Percentiles rank a stretch among this genome's conserved stretches.
These are phyloP conservation scores for Colletotrichum truncatum DNA, from an alignment of 2,329 filamentous ascomycete species.

Conservation along the genomic window DNA sequence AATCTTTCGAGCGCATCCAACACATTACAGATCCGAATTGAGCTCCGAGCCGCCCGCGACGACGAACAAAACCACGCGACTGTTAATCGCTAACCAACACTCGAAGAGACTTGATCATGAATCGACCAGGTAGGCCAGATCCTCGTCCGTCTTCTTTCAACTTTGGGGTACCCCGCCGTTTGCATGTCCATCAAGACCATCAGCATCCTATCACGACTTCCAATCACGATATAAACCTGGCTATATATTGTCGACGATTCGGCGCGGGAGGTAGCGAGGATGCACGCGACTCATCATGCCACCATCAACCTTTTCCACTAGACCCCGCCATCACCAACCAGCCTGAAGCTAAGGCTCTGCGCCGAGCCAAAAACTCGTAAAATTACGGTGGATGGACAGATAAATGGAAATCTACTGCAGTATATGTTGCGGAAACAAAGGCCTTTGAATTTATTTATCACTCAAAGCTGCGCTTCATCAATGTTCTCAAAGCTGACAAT, in stretches of 20 bases:
- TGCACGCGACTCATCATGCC: conserved; percentile 6
- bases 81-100: conserved; percentile 11
- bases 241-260: neutral
- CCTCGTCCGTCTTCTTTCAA: conserved; percentile 30
- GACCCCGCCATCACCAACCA: conserved; percentile 3
- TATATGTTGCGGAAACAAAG: neutral
- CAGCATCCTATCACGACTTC: conserved; percentile 4
- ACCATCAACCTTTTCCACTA: neutral
- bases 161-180: conserved; percentile 26
- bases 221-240: neutral
- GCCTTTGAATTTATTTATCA: neutral
- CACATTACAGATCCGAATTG: conserved; percentile 26
- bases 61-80: conserved; percentile 28
- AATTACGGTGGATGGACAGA: neutral
- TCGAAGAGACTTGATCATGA: conserved; percentile 55
- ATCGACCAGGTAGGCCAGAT: conserved; percentile 64
- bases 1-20: conserved; percentile 26
- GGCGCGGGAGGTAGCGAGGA: neutral
- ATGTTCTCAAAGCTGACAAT: conserved; percentile 42
- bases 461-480: neutral
- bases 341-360: neutral
- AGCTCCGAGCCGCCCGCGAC: conserved; percentile 18
- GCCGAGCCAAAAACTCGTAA: neutral
- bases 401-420: neutral
- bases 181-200: conserved; percentile 23